Conservation (phyloP, 1,284 basidiomycete species). For the Marasmius tenuissimus region DNA sequence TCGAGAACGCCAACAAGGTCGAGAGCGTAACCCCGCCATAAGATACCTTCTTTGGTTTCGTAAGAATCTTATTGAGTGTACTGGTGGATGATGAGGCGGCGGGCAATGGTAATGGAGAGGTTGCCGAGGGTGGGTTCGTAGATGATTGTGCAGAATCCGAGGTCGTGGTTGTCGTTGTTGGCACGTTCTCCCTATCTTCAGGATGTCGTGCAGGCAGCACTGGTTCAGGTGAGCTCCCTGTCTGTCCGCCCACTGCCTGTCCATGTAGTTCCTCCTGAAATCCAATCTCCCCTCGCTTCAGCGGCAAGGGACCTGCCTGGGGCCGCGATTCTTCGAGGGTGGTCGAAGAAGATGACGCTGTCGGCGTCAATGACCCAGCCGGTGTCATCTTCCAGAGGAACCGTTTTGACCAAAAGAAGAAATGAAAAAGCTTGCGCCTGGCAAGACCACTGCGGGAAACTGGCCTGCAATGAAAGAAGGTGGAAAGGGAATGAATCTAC, state of each 20-base stretch:
- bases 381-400: slow-evolving; percentile 6
- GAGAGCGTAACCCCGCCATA: slow-evolving; percentile 46
- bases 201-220: slow-evolving; percentile 49
- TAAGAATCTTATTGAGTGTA: slow-evolving; percentile 29
- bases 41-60: slow-evolving; percentile 35
- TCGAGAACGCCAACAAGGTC: slow-evolving; percentile 43
- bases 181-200: slow-evolving; percentile 45
- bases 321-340: slow-evolving; percentile 28
- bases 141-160: slow-evolving; percentile 18
- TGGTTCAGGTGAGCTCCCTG: slow-evolving; percentile 1
- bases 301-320: slow-evolving; percentile 62
- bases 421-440: slow-evolving; percentile 23
- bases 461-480: slow-evolving; percentile 4
- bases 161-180: slow-evolving; percentile 16
- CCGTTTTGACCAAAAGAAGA: slow-evolving; percentile 14
- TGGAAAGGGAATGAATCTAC: neutral
- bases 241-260: slow-evolving; percentile 19
- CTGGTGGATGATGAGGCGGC: slow-evolving; percentile 22
- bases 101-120: slow-evolving; percentile 20
- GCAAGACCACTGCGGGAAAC: slow-evolving; percentile 18
- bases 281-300: slow-evolving; percentile 67
- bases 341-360: slow-evolving; percentile 14
- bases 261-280: slow-evolving; percentile 45
- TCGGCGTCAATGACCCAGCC: slow-evolving; percentile 13
- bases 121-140: slow-evolving; percentile 8